These are phyloP conservation scores for Fusarium bulbicola DNA, from an alignment of 2,329 filamentous ascomycete species.

Conservation along the genomic window DNA sequence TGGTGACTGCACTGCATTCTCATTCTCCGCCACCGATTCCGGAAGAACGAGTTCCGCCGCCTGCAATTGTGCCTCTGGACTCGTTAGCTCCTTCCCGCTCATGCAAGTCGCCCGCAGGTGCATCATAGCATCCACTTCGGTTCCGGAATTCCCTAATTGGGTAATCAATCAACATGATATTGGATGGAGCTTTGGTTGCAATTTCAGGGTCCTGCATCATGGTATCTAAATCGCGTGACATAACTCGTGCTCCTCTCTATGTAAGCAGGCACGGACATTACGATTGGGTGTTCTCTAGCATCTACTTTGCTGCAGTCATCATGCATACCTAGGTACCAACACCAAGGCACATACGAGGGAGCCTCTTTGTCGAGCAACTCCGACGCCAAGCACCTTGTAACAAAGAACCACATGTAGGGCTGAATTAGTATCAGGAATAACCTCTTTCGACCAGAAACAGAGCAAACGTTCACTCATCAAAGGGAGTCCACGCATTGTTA, in stretches of 20 bases:
- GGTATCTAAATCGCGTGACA: slow-evolving; percentile 1
- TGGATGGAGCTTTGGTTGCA: not conserved
- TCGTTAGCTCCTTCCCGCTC: slow-evolving; percentile 36
- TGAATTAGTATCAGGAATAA: not conserved
- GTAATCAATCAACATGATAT: slow-evolving; percentile 29
- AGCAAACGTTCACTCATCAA: not conserved
- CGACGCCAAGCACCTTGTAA: not conserved
- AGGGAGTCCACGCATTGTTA: not conserved
- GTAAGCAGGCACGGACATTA: not conserved
- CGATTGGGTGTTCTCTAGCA: not conserved
- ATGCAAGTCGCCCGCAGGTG: slow-evolving; percentile 31
- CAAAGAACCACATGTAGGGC: not conserved
- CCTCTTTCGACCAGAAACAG: not conserved
- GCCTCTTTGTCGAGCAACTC: slow-evolving; percentile 15
- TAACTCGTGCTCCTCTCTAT: not conserved
- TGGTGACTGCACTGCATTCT: slow-evolving; percentile 26
- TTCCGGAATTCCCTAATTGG: slow-evolving; percentile 44
- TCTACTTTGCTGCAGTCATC: not conserved
- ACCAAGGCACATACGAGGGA: not conserved
- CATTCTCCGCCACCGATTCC: slow-evolving; percentile 41
- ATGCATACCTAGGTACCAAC: not conserved
- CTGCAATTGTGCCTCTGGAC: slow-evolving; percentile 18
- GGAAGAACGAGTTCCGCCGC: slow-evolving; percentile 45
- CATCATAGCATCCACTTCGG: slow-evolving; percentile 22
- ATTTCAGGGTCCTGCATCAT: slow-evolving; percentile 20